Percentiles rank a stretch among this genome's conserved stretches.
These are phyloP conservation scores for Podila clonocystis DNA, from an alignment of 192 early-diverging fungal genomes.

Conservation along the genomic window DNA sequence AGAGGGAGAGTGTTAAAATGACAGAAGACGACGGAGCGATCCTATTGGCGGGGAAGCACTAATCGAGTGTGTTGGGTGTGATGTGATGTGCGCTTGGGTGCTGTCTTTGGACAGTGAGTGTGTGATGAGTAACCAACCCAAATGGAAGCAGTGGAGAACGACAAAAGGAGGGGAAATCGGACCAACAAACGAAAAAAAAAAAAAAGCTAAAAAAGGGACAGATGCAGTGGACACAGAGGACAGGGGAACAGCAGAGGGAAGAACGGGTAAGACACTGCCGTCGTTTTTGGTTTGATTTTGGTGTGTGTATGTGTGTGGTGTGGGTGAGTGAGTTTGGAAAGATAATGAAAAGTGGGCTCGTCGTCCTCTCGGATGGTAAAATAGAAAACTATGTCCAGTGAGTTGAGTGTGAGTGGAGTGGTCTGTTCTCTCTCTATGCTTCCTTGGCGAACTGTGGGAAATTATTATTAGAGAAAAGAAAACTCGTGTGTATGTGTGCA, in stretches of 20 bases:
- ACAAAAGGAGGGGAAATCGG: not conserved
- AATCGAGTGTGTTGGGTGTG: not conserved
- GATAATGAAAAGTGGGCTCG: not conserved
- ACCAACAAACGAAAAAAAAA: no score
- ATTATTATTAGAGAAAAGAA: not conserved
- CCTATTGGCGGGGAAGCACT: not conserved
- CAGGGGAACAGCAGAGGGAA: not conserved
- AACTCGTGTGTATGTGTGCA: no score
- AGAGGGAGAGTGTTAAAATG: not conserved
- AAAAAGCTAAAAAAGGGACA: not conserved
- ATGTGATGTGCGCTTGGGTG: not conserved
- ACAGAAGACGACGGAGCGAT: not conserved
- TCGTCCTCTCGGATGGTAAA: not conserved
- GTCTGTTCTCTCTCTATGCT: not conserved
- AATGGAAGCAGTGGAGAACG: not conserved
- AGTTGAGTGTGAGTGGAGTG: not conserved
- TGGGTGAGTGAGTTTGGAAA: not conserved
- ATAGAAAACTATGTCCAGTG: not conserved
- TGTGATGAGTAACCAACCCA: not conserved
- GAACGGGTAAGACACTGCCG: not conserved
- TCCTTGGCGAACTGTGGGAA: not conserved
- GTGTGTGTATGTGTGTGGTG: not conserved
- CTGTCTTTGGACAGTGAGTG: not conserved
- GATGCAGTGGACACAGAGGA: not conserved
- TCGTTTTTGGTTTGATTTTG: not conserved